phyloP scores from a whole-genome alignment of 2,329 filamentous ascomycete species.

The Lachnellula subtilissima region DNA sequence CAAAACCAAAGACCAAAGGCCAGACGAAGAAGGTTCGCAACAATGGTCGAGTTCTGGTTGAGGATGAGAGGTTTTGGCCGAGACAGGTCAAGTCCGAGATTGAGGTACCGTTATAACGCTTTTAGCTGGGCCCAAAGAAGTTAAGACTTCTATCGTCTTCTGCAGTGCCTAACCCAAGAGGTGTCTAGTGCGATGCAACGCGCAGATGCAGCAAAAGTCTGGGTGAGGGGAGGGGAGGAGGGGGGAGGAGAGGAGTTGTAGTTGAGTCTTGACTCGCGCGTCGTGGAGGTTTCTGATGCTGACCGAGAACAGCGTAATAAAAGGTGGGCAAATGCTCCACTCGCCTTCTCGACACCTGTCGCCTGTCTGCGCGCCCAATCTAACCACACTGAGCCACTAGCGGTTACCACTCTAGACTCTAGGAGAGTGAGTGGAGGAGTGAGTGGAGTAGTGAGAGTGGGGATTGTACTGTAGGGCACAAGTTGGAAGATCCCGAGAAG shows the following conservation, averaged over 20 bases:
- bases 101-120: not conserved
- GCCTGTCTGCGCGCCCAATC: too few species aligned
- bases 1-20: not conserved
- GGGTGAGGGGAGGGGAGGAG: not conserved
- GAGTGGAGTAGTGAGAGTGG: too few species aligned
- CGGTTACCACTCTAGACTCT: too few species aligned
- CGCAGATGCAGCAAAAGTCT: too few species aligned
- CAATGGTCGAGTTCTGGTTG: not conserved
- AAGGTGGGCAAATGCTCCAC: not conserved
- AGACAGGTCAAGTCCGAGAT: conserved; percentile 19
- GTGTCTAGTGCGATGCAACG: conserved; percentile 1
- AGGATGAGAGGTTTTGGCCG: conserved; percentile 10
- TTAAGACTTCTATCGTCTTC: not conserved
- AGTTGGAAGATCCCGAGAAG: too few species aligned
- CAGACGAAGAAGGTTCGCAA: not conserved
- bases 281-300: not conserved
- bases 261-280: not conserved
- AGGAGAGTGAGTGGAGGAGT: too few species aligned
- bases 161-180: conserved; percentile 13
- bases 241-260: not conserved
- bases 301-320: conserved; percentile 16
- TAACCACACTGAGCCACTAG: too few species aligned
- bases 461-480: too few species aligned
- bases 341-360: not conserved
- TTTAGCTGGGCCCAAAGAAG: not conserved